Percentiles rank a stretch among this genome's conserved stretches.
phyloP scores from a whole-genome alignment of 257 asterid genomes.

The Echites panduratus region DNA sequence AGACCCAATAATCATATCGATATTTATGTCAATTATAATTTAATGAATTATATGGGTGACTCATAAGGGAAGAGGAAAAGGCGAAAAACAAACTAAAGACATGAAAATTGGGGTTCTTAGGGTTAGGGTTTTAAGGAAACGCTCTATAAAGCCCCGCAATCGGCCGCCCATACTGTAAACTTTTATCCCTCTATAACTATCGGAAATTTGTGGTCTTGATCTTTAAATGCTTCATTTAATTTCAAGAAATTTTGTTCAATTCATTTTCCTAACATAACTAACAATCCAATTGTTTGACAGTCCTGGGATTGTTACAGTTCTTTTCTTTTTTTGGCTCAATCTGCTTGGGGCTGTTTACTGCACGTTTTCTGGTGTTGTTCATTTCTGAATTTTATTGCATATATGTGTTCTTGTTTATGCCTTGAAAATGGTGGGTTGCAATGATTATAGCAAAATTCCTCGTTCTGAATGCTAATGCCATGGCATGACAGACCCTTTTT shows the following conservation, averaged over 20 bases:
- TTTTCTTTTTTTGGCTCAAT: not conserved
- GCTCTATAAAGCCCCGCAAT: not conserved
- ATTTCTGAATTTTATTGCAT: not conserved
- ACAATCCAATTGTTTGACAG: not conserved
- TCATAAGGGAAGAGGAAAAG: too few relatives aligned
- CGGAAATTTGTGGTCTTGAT: not conserved
- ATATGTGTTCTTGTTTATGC: not conserved
- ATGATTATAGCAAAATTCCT: slow-evolving; percentile 69
- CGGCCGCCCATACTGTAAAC: not conserved
- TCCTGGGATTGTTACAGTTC: not conserved
- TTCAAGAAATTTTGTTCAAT: not conserved
- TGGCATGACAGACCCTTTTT: slow-evolving; percentile 60
- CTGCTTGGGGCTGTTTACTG: not conserved
- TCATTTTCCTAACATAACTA: not conserved
- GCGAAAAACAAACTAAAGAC: not conserved
- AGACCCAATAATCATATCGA: too few relatives aligned
- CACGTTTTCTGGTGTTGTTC: not conserved
- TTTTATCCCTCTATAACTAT: not conserved
- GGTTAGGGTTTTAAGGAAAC: slow-evolving; percentile 10
- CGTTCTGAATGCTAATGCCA: slow-evolving; percentile 60
- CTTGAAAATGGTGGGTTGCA: slow-evolving; percentile 30
- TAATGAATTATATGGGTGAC: too few relatives aligned
- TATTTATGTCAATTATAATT: too few relatives aligned
- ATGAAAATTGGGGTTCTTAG: not conserved
- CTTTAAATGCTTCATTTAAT: not conserved